Percentiles rank a stretch among this genome's conserved stretches.
phyloP scores from a whole-genome alignment of 2,329 filamentous ascomycete species.

The Chaetomiaceae sp. region DNA sequence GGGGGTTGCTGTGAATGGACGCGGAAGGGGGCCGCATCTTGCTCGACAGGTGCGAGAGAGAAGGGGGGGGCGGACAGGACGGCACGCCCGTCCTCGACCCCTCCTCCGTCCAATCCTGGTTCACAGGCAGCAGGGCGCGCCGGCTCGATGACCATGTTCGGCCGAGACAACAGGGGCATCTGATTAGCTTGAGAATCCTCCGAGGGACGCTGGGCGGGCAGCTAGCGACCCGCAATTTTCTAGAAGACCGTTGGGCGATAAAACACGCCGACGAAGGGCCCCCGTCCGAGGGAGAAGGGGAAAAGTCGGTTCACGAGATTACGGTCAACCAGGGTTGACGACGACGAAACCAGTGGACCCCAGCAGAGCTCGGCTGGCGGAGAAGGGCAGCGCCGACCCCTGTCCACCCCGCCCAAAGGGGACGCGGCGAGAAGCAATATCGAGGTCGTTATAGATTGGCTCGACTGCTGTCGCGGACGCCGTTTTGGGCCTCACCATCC shows the following conservation, averaged over 20 bases:
- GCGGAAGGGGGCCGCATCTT: conserved; percentile 15
- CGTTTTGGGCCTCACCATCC: conserved; percentile 23
- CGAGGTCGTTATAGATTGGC: conserved; percentile 24
- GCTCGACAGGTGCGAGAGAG: conserved; percentile 10
- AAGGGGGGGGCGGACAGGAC: conserved; percentile 16
- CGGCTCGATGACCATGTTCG: conserved; percentile 29
- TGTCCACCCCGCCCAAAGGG: conserved; percentile 4
- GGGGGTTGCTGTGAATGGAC: conserved; percentile 18
- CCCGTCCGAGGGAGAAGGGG: conserved; percentile 32
- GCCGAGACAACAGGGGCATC: conserved; percentile 36
- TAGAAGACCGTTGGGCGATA: conserved; percentile 44
- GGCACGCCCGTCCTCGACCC: conserved; percentile 21
- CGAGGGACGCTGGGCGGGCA: conserved; percentile 35
- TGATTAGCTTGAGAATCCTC: conserved; percentile 46
- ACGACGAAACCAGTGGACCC: conserved; percentile 23
- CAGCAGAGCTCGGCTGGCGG: conserved; percentile 39
- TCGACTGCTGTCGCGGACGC: conserved; percentile 21
- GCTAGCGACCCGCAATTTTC: conserved; percentile 41
- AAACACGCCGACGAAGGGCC: conserved; percentile 35
- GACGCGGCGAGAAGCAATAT: conserved; percentile 21
- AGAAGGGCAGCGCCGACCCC: conserved; percentile 19
- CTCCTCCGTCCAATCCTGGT: conserved; percentile 27
- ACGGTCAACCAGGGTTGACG: conserved; percentile 34
- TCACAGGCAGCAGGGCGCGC: conserved; percentile 20
- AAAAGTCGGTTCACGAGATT: conserved; percentile 47